A percentile compares a stretch with the other conserved stretches of the same genome.
Conservation (phyloP, 139 green algal genomes). For the Tetraselmis chui region DNA sequence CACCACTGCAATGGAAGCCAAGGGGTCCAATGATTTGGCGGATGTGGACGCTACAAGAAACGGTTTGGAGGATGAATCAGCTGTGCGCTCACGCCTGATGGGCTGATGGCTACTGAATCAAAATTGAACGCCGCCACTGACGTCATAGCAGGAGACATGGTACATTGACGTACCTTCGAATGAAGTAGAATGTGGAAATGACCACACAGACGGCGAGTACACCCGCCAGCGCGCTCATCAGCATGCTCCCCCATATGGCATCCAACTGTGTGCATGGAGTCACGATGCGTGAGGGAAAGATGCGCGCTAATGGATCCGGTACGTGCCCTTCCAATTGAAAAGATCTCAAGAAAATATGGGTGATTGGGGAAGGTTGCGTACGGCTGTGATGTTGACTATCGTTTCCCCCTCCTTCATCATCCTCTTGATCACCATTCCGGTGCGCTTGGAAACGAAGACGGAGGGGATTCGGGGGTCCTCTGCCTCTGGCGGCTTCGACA, state of each 20-base stretch:
- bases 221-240: slow-evolving; percentile 56
- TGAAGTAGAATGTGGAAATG: slow-evolving; percentile 56
- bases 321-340: too few species aligned
- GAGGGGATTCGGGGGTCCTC: slow-evolving; percentile 61
- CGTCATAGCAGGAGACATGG: too few species aligned
- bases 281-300: too few species aligned
- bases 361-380: too few species aligned
- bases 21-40: neutral
- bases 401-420: slow-evolving; percentile 23
- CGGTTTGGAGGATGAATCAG: too few species aligned
- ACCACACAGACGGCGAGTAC: slow-evolving; percentile 59
- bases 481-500: slow-evolving; percentile 54
- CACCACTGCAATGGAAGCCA: neutral
- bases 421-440: slow-evolving; percentile 59
- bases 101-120: too few species aligned
- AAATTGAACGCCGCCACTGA: too few species aligned
- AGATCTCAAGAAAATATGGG: too few species aligned
- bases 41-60: neutral
- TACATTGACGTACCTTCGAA: neutral
- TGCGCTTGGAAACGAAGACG: slow-evolving; percentile 64
- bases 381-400: neutral
- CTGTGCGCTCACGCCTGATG: too few species aligned
- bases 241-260: slow-evolving; percentile 56
- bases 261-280: too few species aligned
- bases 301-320: too few species aligned